These are phyloP conservation scores for Septoria linicola DNA, from an alignment of 2,329 filamentous ascomycete genomes.

Conservation along the genomic window DNA sequence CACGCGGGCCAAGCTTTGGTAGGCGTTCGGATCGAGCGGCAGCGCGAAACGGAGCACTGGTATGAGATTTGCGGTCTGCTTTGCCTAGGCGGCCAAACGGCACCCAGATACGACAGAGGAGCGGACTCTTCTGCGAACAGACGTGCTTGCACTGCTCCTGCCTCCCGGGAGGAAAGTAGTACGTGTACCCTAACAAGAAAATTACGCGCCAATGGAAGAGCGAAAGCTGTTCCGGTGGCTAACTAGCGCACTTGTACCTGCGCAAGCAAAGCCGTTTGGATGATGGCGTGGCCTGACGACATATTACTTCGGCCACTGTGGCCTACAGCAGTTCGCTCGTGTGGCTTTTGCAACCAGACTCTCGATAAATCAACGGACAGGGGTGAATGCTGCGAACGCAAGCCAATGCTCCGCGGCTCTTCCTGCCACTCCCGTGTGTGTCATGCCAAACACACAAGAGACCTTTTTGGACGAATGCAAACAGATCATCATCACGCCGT, in stretches of 20 bases:
- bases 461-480: too few relatives aligned
- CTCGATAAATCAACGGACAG: too few relatives aligned
- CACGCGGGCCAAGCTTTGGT: background rate
- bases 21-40: conserved; percentile 8
- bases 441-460: background rate
- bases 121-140: background rate
- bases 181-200: background rate
- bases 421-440: too few relatives aligned
- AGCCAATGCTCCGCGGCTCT: too few relatives aligned
- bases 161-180: background rate
- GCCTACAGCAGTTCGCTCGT: too few relatives aligned
- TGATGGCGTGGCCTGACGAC: background rate
- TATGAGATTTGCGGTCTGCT: background rate
- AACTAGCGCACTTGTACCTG: background rate
- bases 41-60: background rate
- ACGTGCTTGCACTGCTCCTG: background rate
- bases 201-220: background rate
- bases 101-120: too few relatives aligned
- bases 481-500: background rate
- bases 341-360: too few relatives aligned
- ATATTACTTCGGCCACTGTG: too few relatives aligned
- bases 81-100: too few relatives aligned
- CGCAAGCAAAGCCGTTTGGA: background rate
- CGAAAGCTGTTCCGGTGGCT: too few relatives aligned
- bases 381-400: too few relatives aligned